Evolutionary conservation across 306 rosid genomes (phyloP).

Genomic region (Gastrolobium villosum): DNA sequence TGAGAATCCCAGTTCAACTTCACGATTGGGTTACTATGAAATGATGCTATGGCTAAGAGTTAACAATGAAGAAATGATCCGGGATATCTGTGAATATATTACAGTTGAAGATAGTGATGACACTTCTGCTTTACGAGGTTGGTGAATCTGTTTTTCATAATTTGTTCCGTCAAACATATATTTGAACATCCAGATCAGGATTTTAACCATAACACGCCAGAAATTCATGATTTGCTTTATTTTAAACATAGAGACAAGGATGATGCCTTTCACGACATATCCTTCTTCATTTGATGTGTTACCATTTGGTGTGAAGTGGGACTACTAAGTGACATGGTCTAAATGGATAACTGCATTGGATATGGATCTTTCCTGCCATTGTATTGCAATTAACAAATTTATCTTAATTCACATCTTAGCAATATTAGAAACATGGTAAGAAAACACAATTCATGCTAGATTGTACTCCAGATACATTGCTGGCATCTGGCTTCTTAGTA

Average conservation of each 20-base stretch:
- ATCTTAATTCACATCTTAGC: conserved; percentile 20
- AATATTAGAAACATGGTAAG: conserved; percentile 30
- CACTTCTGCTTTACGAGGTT: conserved; percentile 70
- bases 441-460: conserved; percentile 28
- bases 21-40: conserved; percentile 85
- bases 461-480: conserved; percentile 25
- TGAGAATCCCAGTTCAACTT: conserved; percentile 58
- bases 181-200: conserved; percentile 8
- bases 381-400: conserved; percentile 25
- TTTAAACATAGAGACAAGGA: conserved; percentile 16
- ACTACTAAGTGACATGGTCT: conserved; percentile 24
- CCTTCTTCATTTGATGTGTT: conserved; percentile 33
- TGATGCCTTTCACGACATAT: conserved; percentile 25
- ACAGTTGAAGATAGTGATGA: conserved; percentile 52
- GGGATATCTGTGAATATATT: conserved; percentile 69
- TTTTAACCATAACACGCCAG: conserved; percentile 24
- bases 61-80: conserved; percentile 70
- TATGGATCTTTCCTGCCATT: conserved; percentile 29
- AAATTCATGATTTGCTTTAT: conserved; percentile 33
- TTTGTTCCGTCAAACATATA: conserved; percentile 8
- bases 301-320: conserved; percentile 26
- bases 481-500: conserved; percentile 19
- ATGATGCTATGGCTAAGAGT: conserved; percentile 79
- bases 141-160: conserved; percentile 33
- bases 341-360: conserved; percentile 16